Conservation (phyloP, 495 filamentous ascomycete species). For the Zalerion maritima region DNA sequence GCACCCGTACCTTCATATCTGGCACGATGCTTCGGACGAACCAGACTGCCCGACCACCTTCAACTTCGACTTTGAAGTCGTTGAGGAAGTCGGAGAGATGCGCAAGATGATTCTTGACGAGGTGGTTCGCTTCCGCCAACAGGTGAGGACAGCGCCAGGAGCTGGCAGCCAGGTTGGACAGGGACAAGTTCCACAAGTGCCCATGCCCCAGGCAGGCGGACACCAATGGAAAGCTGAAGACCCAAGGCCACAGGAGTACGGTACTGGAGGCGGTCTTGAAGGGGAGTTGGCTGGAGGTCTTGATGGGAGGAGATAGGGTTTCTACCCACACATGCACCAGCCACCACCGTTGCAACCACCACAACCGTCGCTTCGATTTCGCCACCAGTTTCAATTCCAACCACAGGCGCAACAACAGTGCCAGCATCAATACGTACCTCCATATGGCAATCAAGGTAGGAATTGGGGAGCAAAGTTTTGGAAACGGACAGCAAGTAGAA, state of each 20-base stretch:
- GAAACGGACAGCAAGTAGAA: no score
- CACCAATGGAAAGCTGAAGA: conserved; percentile 67
- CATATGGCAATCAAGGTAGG: no score
- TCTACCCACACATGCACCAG: no score
- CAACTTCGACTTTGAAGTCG: conserved; percentile 94
- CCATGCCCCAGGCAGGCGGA: conserved; percentile 55
- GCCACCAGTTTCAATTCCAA: no score
- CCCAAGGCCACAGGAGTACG: conserved; percentile 72
- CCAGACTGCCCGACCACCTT: conserved; percentile 84
- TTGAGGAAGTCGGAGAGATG: conserved; percentile 88
- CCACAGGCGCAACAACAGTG: no score
- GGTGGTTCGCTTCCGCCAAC: conserved; percentile 64
- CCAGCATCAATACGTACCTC: no score
- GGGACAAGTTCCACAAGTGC: conserved; percentile 40
- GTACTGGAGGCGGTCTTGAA: conserved; percentile 51
- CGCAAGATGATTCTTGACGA: conserved; percentile 94
- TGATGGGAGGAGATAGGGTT: conserved; percentile 42
- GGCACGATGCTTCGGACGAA: conserved; percentile 96
- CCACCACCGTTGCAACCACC: no score
- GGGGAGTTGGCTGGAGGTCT: conserved; percentile 72
- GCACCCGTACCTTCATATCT: conserved; percentile 92
- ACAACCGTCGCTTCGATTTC: no score
- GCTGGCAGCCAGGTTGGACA: conserved; percentile 11
- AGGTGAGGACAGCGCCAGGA: conserved; percentile 53
- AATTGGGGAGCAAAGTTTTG: no score